phyloP scores from a whole-genome alignment of 2,329 filamentous ascomycete species.

The Colletotrichum endophyticum region DNA sequence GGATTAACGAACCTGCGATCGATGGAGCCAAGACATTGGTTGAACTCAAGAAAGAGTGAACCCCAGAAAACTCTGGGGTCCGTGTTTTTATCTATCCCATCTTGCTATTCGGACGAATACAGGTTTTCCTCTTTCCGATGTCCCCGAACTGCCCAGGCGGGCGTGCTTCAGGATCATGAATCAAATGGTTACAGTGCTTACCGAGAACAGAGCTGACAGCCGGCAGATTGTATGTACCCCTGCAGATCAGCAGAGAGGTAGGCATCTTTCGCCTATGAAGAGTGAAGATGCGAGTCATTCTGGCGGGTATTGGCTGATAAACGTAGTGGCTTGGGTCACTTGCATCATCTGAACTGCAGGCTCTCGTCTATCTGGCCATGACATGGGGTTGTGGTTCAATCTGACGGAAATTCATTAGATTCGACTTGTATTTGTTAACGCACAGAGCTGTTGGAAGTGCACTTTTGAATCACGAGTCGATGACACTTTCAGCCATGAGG shows the following conservation, averaged over 20 bases:
- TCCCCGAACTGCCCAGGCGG: not conserved
- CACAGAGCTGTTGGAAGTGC: not conserved
- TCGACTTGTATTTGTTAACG: accelerated
- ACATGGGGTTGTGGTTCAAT: not conserved
- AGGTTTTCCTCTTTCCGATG: not conserved
- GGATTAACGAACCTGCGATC: not conserved
- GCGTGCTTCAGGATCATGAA: not conserved
- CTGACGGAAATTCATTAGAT: not conserved
- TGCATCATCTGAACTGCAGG: not conserved
- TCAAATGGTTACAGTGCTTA: not conserved
- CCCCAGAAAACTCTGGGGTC: not conserved
- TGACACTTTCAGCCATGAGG: not conserved
- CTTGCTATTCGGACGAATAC: not conserved
- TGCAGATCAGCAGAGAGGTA: not conserved
- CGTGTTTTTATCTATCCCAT: not conserved
- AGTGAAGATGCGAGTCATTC: not conserved
- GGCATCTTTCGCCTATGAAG: not conserved
- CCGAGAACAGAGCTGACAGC: not conserved
- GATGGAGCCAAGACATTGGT: not conserved
- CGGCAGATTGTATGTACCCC: not conserved
- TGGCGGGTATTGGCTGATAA: not conserved
- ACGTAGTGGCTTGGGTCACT: not conserved
- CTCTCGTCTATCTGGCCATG: not conserved
- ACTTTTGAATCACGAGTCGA: not conserved
- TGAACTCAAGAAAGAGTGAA: not conserved